Evolutionary conservation across 805 yeast genomes (phyloP), one percentile per base, ranked within the genome.

Genomic region (Starmerella bombi): DNA sequence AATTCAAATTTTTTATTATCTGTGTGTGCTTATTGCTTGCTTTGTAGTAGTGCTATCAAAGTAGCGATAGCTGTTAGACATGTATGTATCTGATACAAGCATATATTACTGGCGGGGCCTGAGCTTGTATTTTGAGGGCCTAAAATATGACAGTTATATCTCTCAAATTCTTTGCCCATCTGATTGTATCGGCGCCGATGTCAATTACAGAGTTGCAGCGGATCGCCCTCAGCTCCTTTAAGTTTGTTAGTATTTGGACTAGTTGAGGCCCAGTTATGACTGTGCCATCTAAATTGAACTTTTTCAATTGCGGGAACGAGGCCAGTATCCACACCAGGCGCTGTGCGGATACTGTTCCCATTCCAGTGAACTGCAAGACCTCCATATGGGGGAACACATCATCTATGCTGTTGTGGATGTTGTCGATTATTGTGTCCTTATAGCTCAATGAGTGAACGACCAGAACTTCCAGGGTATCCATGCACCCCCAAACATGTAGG

Each of bases 251-350:
- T 2, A 50, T 34, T 20, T 31, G 33, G 25, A 46, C 41, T 5
- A 50, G 30, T 20, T 41, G 36, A 7, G 48, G 48, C 8, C 54
- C 53, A 5, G 49, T 35, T n/a, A 50, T 20, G 16, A 32, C 25
- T 17, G 52, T 50, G 12, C 45, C 47, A 22, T 50, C 54, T 19
- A 50, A 31, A 20, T 50, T 50, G 23, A 45, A 36, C 31, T 42
- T 41, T 9, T 43, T 38, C 18, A 50, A 38, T 9, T 16, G 29
- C 18, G 49, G 49, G 22, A 41, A 40, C 10, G 52, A 40, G 6
- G 27, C 20, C n/a, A 45, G 15, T 16, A 50, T 33, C 53, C 54
- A 50, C 28, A 32, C 36, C 8, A 50, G 27, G 2, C 38, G 18
- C 9, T 25, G 28, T 8, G 44, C 43, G 28, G 38, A 38, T 5